Evolutionary conservation across 352 stramenopile species (phyloP), one percentile per base, ranked within the genome.

Genomic region (Phytopythium chamaehyphon): DNA sequence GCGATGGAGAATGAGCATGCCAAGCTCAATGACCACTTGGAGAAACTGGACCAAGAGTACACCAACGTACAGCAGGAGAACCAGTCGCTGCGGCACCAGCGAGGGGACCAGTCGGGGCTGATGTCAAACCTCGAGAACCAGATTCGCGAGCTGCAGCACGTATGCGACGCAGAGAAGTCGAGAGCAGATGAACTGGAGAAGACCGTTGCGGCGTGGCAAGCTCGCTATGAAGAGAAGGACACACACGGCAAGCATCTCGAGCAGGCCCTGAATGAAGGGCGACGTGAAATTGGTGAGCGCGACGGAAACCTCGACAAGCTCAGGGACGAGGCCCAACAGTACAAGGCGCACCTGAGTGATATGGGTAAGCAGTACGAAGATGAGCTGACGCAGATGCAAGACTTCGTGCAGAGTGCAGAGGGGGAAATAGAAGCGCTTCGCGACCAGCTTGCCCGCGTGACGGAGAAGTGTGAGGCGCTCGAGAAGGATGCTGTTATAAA

Each of bases 341-440:
- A 76, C 28, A 66, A 83, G 28, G 69, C 68, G 0, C 67, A 85
- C 1, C 57, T 74, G 19, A 62, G 76, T n/a, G 61, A 59, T 11
- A 64, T 66, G 24, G 57, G 56, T 8, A 49, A 69, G 4, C 69
- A 85, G 26, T 70, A 86, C 40, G 77, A 88, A 49, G 65, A 82
- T 4, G 62, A 83, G 40, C 46, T 88, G 4, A 51, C 66, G 19
- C 47, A 66, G 22, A 51, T 76, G 39, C 71, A 75, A 45, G 71
- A 86, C 31, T 64, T 66, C 33, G 62, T 71, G 6, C 46, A 54
- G 28, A 47, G 63, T 5, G 51, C 71, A 28, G 76, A 88, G 50
- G 28, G 57, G 1, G 76, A 84, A 33, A 64, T 61, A 23, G 55
- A 65, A 15, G 64, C 64, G 33, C 51, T 86, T 9, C 49, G 44